Evolutionary conservation across 2,329 filamentous ascomycete species (phyloP), one percentile per base, ranked within the genome.

Genomic region (Pseudocercospora fuligena): DNA sequence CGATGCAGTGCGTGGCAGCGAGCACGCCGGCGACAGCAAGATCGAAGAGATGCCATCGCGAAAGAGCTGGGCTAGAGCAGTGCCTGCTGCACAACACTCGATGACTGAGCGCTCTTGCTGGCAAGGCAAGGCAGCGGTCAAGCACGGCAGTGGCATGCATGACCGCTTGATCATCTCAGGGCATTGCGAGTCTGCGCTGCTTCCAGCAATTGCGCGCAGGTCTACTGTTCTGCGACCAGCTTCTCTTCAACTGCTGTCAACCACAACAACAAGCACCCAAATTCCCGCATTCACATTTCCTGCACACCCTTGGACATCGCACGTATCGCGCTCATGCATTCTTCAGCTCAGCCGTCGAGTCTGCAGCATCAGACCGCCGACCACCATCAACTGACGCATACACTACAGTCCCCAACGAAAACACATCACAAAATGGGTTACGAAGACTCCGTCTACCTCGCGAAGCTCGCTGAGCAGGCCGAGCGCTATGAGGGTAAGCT

Each of bases 391-490:
- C 63, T 66, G 40, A 64, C 60, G 27, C 53, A 25, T 36, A 19
- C 47, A 36, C 46, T 40, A 60, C 62, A 67, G 66, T 62, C 53
- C 63, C 60, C 43, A 61, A 67, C 40, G 61, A 40, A 60, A 61
- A 49, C 31, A 31, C 56, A 54, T 67, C 33, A 57, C 70, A 74
- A 87, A 87, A 98, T 98, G 94, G 93, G 92, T 89, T 93, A 97
- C 88, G 94, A 98, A 89, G 94, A 98, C 87, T 94, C 94, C 79
- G 95, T 99, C 81, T 98, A 98, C 85, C 91, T 98, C 83, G 95
- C 95, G 86, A 98, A 98, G 93, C 92, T 99, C 84, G 95, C 95
- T 82, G 95, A 99, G 91, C 95, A 99, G 90, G 95, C 95, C 84
- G 95, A 99, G 90, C 94, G 95, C 83, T 99, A 99, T 86, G 95